Base-by-base conservation (phyloP, 768 basidiomycete genomes). In the Russula ochroleuca region DNA sequence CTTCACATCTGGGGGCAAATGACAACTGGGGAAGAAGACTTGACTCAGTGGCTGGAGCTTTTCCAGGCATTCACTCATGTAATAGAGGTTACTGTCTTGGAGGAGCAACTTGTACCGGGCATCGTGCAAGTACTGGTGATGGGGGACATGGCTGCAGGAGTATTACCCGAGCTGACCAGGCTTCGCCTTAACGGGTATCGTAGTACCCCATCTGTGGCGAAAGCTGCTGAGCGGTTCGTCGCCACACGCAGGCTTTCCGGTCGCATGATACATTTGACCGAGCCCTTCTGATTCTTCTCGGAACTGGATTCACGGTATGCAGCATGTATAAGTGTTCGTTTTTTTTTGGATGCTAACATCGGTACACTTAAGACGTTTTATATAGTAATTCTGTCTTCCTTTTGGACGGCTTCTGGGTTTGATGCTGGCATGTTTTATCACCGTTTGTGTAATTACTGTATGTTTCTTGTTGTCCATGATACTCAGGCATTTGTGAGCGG, bases 101-200 rank as follows among this genome's bases (percentile, higher is more conserved):
- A 58, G 5, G 15, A 52, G n/a, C n/a, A n/a, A 58, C 40, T 63
- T 14, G 57, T 58, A 31, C 50, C 35, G 8, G 50, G 28, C n/a
- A 7, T 57, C 48, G 48, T 35, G 11, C 48, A 19, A 5, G 28
- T 31, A 15, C 43, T 47, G 31, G 51, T 17, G 23, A 47, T 19
- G 4, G 62, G 21, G 0, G 51, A 47, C 21, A 17, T 25, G 13
- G 19, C 19, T 23, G 25, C 41, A 9, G 62, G 13, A 15, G 13
- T 51, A 15, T 37, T 63, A 15, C 49, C 62, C 3, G 31, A 19
- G 5, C 33, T 63, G 14, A 6, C 1, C 2, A n/a, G 41, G 3
- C 56, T 63, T 3, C 3, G 9, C 13, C 13, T 57, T 41, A 0
- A 4, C 0, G 40, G 59, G 9, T 52, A 35, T 31, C 25, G 38